Base-by-base conservation (phyloP, 2,329 filamentous ascomycete genomes). In the Aspergillus sclerotialis region DNA sequence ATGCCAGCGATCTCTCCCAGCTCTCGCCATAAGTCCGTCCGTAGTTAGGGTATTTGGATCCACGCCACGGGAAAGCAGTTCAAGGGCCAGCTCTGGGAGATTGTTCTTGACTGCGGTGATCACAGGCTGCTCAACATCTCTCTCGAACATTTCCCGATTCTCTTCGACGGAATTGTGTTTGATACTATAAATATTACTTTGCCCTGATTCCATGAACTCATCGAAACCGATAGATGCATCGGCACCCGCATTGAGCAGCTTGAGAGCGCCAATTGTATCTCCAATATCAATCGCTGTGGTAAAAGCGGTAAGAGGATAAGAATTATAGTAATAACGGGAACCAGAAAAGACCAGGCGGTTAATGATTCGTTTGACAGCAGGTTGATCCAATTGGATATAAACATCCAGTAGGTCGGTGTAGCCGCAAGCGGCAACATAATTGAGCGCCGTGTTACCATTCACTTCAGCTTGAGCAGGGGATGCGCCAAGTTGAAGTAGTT, bases 381-480 rank as follows among this genome's bases (percentile, higher is more conserved):
- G 69, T 35, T 70, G 68, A 47, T 89, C 82, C 24, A 73, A 61
- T 8, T 76, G 41, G 18, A 68, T 41, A 26, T 72, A 55, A 1
- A 58, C 49, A 6, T 70, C 55, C 3, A 75, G 42, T 15, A 72
- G 45, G 3, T 65, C 60, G 4, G 38, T 43, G 24, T 73, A 68
- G 3, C 71, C 65, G 12, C 65, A 58, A n/a, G 70, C 63, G 1
- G 82, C 70, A 35, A 77, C 75, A 39, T 76, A 75, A 40, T 86
- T 76, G 39, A 93, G 69, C 0, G 75, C 77, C 2, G 84, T 88
- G 18, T 70, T 64, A 4, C 78, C 72, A 7, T 72, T 63, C 23
- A 75, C 53, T 44, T 90, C 84, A 1, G 80, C 84, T 55, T 92
- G 85, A 0, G 81, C 76, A 21, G 72, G 78, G 1, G 81, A 82